Conservation (phyloP, 345 rosid genomes). For the Raphanus raphanistrum region DNA sequence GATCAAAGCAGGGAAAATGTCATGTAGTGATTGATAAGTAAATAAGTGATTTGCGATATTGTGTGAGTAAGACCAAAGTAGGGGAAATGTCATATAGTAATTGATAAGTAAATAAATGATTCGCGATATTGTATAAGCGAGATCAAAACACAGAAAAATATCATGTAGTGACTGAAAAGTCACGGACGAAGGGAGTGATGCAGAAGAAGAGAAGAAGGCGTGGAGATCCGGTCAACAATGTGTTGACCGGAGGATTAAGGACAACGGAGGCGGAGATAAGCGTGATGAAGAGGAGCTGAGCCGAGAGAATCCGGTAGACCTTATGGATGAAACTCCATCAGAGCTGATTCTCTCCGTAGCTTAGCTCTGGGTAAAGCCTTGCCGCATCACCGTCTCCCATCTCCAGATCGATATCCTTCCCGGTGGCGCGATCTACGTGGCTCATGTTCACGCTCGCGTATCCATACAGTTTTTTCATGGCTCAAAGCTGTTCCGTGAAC, state of each 20-base stretch:
- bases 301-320: constrained; percentile 81
- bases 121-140: too few relatives aligned
- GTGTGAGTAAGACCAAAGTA: too few relatives aligned
- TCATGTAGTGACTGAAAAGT: too few relatives aligned
- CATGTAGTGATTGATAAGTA: too few relatives aligned
- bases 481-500: constrained; percentile 16
- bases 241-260: constrained; percentile 66
- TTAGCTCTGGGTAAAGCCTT: constrained; percentile 73
- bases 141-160: too few relatives aligned
- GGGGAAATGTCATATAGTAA: too few relatives aligned
- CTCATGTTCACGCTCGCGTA: constrained; percentile 51
- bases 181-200: constrained; percentile 56
- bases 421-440: constrained; percentile 18
- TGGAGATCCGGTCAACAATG: constrained; percentile 62
- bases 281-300: constrained; percentile 83
- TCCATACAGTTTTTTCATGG: constrained; percentile 54
- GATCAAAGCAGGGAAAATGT: too few relatives aligned
- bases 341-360: constrained; percentile 81
- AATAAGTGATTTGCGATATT: too few relatives aligned
- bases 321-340: constrained; percentile 96
- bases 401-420: constrained; percentile 56
- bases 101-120: too few relatives aligned
- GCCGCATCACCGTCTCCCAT: constrained; percentile 71
- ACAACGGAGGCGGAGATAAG: constrained; percentile 67
- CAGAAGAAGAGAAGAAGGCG: constrained; percentile 73